Base-by-base conservation (phyloP, 73 alveolate species). In the Blepharisma stoltei region DNA sequence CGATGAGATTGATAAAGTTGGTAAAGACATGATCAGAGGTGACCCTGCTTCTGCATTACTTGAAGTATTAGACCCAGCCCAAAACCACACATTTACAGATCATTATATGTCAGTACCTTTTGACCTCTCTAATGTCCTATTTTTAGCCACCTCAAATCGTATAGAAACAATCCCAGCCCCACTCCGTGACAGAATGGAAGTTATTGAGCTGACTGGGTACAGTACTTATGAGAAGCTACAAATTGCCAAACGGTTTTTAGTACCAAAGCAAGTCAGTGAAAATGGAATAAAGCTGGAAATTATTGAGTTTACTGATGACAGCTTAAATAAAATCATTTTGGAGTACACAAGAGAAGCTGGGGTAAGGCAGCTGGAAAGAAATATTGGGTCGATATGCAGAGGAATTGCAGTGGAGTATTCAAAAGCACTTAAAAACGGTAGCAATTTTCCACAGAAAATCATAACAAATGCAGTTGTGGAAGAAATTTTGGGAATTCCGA, bases 1-100 rank as follows among this genome's bases (percentile, higher is more conserved):
- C 65, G 99, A 95, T 82, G 99, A 95, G 75, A 95, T 95, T 50
- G 99, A 95, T 79, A 95, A 95, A 78, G 68, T 95, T 7, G 87
- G 93, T 14, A 85, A 86, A 37, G 77, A 94, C n/a, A 96, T 88
- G 71, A 71, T 80, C 45, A 87, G 95, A 68, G 98, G 98, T 0
- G 98, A 93, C 68, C 98, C 99, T 18, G 67, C 95, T 41, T 78
- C 92, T 45, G 99, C 99, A 5, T 85, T 95, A 86, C 82, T 95
- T 21, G 99, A 95, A 81, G 97, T 95, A 0, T 78, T 95, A 46
- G 99, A 93, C 71, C 97, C 99, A 11, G 92, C 89, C 23, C 87
- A 95, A 71, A 95, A 95, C 80, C 87, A 87, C 70, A 94, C 93
- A 67, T 95, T 95, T 80, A 86, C 86, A 78, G 99, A 95, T 60